Percentiles rank a stretch among this genome's conserved stretches.
These are phyloP conservation scores for Asclepias syriaca DNA, from an alignment of 257 asterid genomes.

Conservation along the genomic window DNA sequence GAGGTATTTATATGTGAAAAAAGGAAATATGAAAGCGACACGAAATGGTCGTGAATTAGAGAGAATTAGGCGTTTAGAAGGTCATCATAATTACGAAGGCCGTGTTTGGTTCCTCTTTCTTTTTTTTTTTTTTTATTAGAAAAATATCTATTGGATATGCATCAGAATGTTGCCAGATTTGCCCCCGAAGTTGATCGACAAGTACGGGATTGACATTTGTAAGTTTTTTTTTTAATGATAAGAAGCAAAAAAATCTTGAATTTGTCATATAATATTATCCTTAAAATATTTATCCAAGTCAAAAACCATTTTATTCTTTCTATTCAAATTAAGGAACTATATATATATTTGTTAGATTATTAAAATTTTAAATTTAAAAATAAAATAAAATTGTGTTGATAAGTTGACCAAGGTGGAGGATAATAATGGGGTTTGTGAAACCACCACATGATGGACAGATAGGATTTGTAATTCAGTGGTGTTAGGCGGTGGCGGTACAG, in stretches of 20 bases:
- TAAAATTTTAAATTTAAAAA: no score
- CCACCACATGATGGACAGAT: background rate
- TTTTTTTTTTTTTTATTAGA: background rate
- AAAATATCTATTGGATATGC: conserved; percentile 2
- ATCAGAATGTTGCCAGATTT: conserved; percentile 9
- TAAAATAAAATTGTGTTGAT: background rate
- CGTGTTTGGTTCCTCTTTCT: background rate
- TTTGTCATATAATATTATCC: no score
- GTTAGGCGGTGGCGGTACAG: conserved; percentile 2
- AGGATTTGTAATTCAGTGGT: background rate
- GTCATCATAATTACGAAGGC: conserved; percentile 19
- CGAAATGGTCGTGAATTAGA: conserved; percentile 26
- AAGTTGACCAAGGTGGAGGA: background rate
- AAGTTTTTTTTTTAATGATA: no score
- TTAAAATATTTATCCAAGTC: no score
- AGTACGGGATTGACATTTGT: conserved; percentile 6
- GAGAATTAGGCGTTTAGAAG: conserved; percentile 18
- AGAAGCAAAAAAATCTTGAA: no score
- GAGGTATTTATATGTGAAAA: conserved; percentile 25
- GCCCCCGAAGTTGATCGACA: conserved; percentile 21
- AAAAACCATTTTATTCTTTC: no score
- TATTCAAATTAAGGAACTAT: no score
- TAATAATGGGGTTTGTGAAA: background rate
- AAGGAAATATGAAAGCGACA: conserved; percentile 14
- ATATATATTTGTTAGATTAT: no score